Evolutionary conservation across 768 basidiomycete genomes (phyloP).

Genomic region (Coprinopsis marcescibilis): DNA sequence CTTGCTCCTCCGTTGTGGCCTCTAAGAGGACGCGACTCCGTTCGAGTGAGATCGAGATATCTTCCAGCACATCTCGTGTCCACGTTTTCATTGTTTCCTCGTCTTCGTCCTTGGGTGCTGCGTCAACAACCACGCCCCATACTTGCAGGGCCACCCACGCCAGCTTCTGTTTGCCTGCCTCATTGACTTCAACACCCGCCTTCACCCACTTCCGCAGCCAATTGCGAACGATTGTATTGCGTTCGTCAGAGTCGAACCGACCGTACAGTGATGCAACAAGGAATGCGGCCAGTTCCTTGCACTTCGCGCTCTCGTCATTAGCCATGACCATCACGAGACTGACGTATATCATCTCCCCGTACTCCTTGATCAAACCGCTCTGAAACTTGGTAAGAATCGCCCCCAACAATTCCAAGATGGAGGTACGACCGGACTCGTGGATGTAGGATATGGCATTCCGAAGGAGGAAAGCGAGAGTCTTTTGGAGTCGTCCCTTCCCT

Average conservation of each 20-base stretch:
- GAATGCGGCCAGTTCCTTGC: slow-evolving; percentile 81
- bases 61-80: slow-evolving; percentile 58
- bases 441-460: slow-evolving; percentile 82
- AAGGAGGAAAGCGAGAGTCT: slow-evolving; percentile 86
- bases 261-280: slow-evolving; percentile 73
- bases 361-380: slow-evolving; percentile 62
- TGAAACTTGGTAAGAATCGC: slow-evolving; percentile 86
- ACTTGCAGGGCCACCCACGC: slow-evolving; percentile 74
- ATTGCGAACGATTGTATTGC: slow-evolving; percentile 49
- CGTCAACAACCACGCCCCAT: slow-evolving; percentile 76
- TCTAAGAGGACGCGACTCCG: slow-evolving; percentile 28
- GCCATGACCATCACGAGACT: slow-evolving; percentile 89
- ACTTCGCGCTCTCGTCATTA: slow-evolving; percentile 89
- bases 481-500: slow-evolving; percentile 83
- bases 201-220: slow-evolving; percentile 79
- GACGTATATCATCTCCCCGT: slow-evolving; percentile 85
- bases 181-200: slow-evolving; percentile 49
- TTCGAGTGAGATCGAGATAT: slow-evolving; percentile 45
- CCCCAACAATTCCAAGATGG: slow-evolving; percentile 90
- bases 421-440: slow-evolving; percentile 84
- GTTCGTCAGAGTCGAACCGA: slow-evolving; percentile 53
- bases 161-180: slow-evolving; percentile 26
- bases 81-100: slow-evolving; percentile 42
- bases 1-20: slow-evolving; percentile 34
- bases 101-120: slow-evolving; percentile 43